A percentile compares a stretch with the other conserved stretches of the same genome.
Evolutionary conservation across 768 basidiomycete genomes (phyloP).

Genomic region (Neoboletus magnificus): DNA sequence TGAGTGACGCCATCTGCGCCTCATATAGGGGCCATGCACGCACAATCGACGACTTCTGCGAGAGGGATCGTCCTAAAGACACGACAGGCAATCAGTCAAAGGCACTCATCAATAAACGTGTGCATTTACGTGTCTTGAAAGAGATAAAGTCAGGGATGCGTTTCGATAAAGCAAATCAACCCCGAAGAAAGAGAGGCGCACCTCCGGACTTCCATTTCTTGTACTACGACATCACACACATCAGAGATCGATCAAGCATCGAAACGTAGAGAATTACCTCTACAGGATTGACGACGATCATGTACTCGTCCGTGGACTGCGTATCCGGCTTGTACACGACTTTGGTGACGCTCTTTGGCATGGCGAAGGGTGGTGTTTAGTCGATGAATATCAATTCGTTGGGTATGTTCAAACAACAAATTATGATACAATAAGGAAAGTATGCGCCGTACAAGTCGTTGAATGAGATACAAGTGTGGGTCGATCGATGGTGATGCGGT

Average conservation of each 20-base stretch:
- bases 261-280: constrained; percentile 45
- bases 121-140: constrained; percentile 61
- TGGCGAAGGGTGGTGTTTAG: constrained; percentile 17
- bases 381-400: constrained; percentile 1
- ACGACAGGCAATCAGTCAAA: constrained; percentile 12
- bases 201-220: constrained; percentile 81
- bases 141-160: constrained; percentile 9
- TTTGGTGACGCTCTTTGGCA: constrained; percentile 54
- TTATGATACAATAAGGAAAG: constrained; percentile 12
- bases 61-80: constrained; percentile 59
- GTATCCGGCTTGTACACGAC: constrained; percentile 78
- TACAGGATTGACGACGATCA: constrained; percentile 59
- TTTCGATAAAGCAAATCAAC: constrained; percentile 3
- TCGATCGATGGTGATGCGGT: constrained; percentile 6
- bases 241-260: constrained; percentile 5
- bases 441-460: background rate
- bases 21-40: constrained; percentile 23
- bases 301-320: constrained; percentile 70
- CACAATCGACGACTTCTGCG: constrained; percentile 79
- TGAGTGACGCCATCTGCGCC: background rate
- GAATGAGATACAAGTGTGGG: background rate
- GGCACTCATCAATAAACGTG: background rate
- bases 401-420: constrained; percentile 11
- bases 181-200: constrained; percentile 31
- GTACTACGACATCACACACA: constrained; percentile 41